phyloP scores from a whole-genome alignment of 805 yeast species.

The Candida loeiensis region DNA sequence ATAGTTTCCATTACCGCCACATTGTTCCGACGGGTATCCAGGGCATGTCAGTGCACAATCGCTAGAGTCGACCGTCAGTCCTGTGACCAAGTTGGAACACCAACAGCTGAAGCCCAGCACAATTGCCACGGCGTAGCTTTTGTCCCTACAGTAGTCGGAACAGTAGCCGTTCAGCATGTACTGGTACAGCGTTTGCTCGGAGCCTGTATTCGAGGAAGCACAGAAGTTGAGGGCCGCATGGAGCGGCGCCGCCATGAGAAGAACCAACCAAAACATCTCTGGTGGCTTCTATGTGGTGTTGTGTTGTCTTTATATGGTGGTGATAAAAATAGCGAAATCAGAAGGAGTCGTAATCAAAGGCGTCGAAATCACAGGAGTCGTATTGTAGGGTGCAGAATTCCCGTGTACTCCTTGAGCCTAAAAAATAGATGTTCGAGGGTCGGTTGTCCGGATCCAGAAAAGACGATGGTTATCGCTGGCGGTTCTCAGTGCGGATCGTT shows the following conservation, averaged over 20 bases:
- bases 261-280: conserved; percentile 1
- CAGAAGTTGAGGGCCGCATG: conserved; percentile 16
- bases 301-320: not conserved
- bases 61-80: conserved; percentile 28
- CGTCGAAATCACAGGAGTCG: not conserved
- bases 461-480: too few species aligned
- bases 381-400: not conserved
- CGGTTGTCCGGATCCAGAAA: too few species aligned
- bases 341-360: not conserved
- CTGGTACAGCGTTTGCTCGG: conserved; percentile 13
- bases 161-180: conserved; percentile 54
- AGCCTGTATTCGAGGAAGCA: conserved; percentile 22
- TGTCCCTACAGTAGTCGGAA: conserved; percentile 36
- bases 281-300: not conserved
- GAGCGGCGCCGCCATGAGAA: conserved; percentile 1
- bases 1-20: conserved; percentile 45
- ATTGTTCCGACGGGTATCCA: conserved; percentile 40
- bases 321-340: conserved; percentile 1
- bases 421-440: not conserved
- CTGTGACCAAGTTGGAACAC: conserved; percentile 57
- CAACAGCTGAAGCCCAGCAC: conserved; percentile 52
- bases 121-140: conserved; percentile 51
- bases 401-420: not conserved
- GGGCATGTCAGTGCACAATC: conserved; percentile 43
- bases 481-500: not conserved